Percentiles rank a stretch among this genome's conserved stretches.
phyloP scores from a whole-genome alignment of 176 grass and related monocot species.

The Oryza longistaminata region DNA sequence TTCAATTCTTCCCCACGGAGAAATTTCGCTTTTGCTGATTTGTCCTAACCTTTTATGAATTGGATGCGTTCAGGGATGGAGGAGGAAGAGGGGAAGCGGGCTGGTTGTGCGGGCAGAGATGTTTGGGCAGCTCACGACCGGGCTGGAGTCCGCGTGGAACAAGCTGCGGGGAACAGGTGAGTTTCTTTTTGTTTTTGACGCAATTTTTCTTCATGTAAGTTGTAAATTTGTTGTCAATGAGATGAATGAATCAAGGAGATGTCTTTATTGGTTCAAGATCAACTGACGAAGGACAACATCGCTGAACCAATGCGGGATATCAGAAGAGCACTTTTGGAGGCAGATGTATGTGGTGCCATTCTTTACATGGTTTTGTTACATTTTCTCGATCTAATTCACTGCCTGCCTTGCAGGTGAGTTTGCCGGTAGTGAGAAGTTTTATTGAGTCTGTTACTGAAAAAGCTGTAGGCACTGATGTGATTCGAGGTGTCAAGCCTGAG shows the following conservation, averaged over 20 bases:
- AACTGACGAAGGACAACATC: constrained; percentile 88
- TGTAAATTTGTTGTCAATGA: background rate
- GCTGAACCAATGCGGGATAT: constrained; percentile 97
- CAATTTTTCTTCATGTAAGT: background rate
- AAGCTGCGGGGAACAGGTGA: constrained; percentile 84
- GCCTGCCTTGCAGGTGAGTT: constrained; percentile 67
- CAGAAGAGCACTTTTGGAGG: constrained; percentile 92
- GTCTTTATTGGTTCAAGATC: constrained; percentile 52
- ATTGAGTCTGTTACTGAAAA: constrained; percentile 84
- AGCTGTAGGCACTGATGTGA: constrained; percentile 70
- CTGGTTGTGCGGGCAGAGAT: constrained; percentile 82
- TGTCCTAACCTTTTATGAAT: too few relatives aligned
- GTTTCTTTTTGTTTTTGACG: background rate
- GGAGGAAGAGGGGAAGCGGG: constrained; percentile 33
- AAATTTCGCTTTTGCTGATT: background rate
- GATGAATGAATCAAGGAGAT: background rate
- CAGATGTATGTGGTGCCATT: constrained; percentile 68
- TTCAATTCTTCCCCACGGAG: background rate
- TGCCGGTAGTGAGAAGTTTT: constrained; percentile 83
- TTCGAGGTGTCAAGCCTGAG: constrained; percentile 79
- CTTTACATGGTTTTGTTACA: background rate
- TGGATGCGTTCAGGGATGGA: background rate
- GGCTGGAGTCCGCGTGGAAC: constrained; percentile 95
- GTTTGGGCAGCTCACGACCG: constrained; percentile 93
- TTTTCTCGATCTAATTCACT: background rate